Base-by-base conservation (phyloP, 805 yeast species). In the Brettanomyces naardenensis region DNA sequence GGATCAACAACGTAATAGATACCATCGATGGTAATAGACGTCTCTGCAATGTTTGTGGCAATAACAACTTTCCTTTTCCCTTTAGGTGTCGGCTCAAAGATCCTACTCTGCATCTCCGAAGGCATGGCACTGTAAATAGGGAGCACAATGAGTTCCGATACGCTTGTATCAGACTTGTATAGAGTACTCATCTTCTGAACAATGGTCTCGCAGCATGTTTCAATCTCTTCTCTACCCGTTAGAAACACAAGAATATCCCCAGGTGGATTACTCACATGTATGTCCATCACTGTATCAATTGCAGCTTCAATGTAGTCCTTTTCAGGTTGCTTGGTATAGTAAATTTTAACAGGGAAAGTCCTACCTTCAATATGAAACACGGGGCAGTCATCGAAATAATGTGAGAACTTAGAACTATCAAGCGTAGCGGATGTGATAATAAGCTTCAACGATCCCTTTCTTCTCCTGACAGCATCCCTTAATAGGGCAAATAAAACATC, bases 41-140 rank as follows among this genome's bases (percentile, higher is more conserved):
- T 92, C 59, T 90, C 98, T 0, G 97, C 98, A 48, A 90, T 92
- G 51, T 90, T 90, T 1, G 98, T 92, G 0, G 98, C 97, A 39
- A 92, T 65, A 6, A 92, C 86, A 3, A 89, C 95, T 55, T 92
- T 92, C 37, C 98, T 64, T 27, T 86, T 73, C 2, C 86, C 86
- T 14, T 62, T 58, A 0, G 95, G 95, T 0, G 97, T 80, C 1
- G 94, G 86, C 50, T 85, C 95, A 59, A 92, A 92, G 33, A 92
- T 89, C 45, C 75, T 71, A 20, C 88, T 73, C 59, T 92, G 98
- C 66, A 84, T 73, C 48, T 89, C 96, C 1, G 95, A 73, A 1
- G 97, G 97, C 46, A 90, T 66, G 1, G 94, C 83, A 6, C 97
- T 85, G 58, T 89, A 92, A 6, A 92, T 87, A 0, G 97, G 97